These are phyloP conservation scores for Globisporangium uncinulatum DNA, from an alignment of 352 stramenopile genomes.

Conservation along the genomic window DNA sequence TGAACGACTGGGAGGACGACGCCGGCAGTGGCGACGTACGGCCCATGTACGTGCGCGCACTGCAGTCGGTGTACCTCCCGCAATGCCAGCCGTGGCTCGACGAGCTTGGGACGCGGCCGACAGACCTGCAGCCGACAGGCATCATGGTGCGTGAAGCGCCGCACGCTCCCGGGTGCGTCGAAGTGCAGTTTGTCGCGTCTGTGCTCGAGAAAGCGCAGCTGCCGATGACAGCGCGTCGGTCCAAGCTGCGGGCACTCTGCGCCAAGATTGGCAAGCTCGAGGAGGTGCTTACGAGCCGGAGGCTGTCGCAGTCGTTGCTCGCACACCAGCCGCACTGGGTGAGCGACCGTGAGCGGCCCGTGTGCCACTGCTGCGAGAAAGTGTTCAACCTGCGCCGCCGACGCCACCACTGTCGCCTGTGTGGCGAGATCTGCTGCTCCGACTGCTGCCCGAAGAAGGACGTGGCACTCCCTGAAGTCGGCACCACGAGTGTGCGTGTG, in stretches of 20 bases:
- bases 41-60: slow-evolving; percentile 65
- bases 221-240: slow-evolving; percentile 40
- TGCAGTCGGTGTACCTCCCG: slow-evolving; percentile 62
- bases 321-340: slow-evolving; percentile 66
- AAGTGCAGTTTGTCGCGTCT: slow-evolving; percentile 70
- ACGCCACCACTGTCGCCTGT: slow-evolving; percentile 74
- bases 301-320: slow-evolving; percentile 62
- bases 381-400: slow-evolving; percentile 67
- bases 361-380: slow-evolving; percentile 55
- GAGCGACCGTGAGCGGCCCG: slow-evolving; percentile 47
- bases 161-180: slow-evolving; percentile 41
- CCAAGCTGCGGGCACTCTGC: slow-evolving; percentile 52
- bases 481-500: slow-evolving; percentile 61
- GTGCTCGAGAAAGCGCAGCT: slow-evolving; percentile 70
- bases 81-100: slow-evolving; percentile 61
- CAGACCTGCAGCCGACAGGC: slow-evolving; percentile 56
- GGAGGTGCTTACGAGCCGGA: slow-evolving; percentile 62
- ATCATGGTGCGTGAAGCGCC: slow-evolving; percentile 71
- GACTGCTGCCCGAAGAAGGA: slow-evolving; percentile 82
- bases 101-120: slow-evolving; percentile 41
- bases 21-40: slow-evolving; percentile 21
- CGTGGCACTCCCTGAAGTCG: slow-evolving; percentile 54
- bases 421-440: slow-evolving; percentile 70
- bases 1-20: slow-evolving; percentile 66
- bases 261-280: slow-evolving; percentile 56